Conservation (phyloP, 306 rosid genomes). For the Acmispon strigosus region DNA sequence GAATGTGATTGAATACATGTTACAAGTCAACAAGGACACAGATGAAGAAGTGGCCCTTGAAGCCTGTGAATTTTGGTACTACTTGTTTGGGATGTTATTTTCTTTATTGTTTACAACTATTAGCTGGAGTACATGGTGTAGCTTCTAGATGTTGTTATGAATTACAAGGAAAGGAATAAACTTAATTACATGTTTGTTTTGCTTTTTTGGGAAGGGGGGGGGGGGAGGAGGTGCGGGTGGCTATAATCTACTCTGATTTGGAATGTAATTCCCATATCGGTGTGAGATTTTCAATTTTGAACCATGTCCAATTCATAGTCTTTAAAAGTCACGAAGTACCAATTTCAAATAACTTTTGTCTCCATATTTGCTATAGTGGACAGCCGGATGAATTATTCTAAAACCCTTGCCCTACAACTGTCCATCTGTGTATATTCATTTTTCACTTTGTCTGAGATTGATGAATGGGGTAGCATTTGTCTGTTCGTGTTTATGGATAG, state of each 20-base stretch:
- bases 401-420: too few relatives aligned
- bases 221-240: too few relatives aligned
- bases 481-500: neutral
- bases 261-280: neutral
- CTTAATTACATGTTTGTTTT: neutral
- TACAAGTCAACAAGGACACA: conserved; percentile 90
- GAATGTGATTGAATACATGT: conserved; percentile 86
- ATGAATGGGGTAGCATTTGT: too few relatives aligned
- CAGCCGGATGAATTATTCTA: too few relatives aligned
- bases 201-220: neutral
- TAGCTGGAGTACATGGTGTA: conserved; percentile 8
- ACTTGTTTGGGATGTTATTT: neutral
- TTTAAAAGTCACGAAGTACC: too few relatives aligned
- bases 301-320: too few relatives aligned
- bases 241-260: neutral
- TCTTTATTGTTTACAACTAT: conserved; percentile 1
- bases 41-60: conserved; percentile 98
- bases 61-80: conserved; percentile 99
- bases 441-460: too few relatives aligned
- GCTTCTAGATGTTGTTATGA: conserved; percentile 14
- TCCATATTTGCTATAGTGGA: too few relatives aligned
- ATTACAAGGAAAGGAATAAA: neutral
- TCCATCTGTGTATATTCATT: too few relatives aligned
- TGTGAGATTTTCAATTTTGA: neutral
- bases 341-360: too few relatives aligned